Base-by-base conservation (phyloP, 2,329 filamentous ascomycete species). In the Talaromyces amestolkiae region DNA sequence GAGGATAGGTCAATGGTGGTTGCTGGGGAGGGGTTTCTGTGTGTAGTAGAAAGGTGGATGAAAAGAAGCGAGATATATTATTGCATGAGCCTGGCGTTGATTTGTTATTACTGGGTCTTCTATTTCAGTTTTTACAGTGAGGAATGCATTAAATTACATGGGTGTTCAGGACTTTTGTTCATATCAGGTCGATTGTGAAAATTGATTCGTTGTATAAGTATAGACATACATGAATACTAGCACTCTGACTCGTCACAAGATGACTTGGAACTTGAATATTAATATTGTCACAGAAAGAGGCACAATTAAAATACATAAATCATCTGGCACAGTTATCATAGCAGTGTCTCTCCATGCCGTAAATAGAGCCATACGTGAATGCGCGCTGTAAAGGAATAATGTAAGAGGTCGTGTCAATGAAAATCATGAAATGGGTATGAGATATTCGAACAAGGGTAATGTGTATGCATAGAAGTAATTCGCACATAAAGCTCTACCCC, bases 41-140 rank as follows among this genome's bases (percentile, higher is more conserved):
- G 31, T 3, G 7, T n/a, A 27, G 51, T 22, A 22, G 13, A 35
- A 31, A 3, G 31, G 19, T 39, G 31, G n/a, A 37, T 17, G 31
- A 13, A 37, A 15, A 24, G 53, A 39, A 56, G 22, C n/a, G n/a
- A 56, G 31, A 37, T 13, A 22, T 22, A 35, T 9, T 37, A 15
- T 53, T 47, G 54, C 63, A 59, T 65, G 19, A 53, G 58, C 43
- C 33, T n/a, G 63, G 58, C 54, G 63, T 61, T 51, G 17, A 39
- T 37, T 37, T 24, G 33, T 22, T 56, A 37, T 31, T 31, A 31
- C 27, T 31, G 27, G 27, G 27, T 31, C 27, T 31, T 6, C 27
- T 31, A 6, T 37, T 37, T 39, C 9, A 9, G 33, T 10, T 19
- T 24, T 4, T 39, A 39, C n/a, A 37, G 37, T 39, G 33, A 17